phyloP scores from a whole-genome alignment of 257 asterid species.

The Przewalskia tangutica region DNA sequence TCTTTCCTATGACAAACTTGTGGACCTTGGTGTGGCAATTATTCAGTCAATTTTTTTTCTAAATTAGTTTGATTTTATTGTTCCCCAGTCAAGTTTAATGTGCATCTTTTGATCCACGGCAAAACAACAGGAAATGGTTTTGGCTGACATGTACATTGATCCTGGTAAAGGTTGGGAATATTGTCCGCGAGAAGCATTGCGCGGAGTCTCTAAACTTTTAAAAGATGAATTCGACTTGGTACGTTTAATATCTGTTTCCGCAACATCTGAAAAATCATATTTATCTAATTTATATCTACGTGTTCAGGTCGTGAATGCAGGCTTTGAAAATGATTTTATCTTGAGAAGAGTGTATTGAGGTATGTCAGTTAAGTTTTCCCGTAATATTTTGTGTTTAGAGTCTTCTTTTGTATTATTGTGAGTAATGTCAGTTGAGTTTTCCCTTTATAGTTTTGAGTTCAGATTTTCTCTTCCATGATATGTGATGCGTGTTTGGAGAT shows the following conservation, averaged over 20 bases:
- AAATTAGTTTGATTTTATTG: neutral
- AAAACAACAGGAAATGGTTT: conserved; percentile 82
- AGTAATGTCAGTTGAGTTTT: no score
- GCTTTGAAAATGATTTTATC: conserved; percentile 77
- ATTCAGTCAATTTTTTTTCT: neutral
- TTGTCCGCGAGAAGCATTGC: conserved; percentile 78
- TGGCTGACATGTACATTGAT: conserved; percentile 71
- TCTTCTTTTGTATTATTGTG: no score
- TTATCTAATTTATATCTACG: conserved; percentile 17
- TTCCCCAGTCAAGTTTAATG: neutral
- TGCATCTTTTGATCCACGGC: conserved; percentile 45
- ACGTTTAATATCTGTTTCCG: conserved; percentile 4
- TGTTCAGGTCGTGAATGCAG: conserved; percentile 76
- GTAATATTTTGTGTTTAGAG: neutral
- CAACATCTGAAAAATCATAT: neutral
- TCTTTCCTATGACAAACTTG: neutral
- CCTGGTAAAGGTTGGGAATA: conserved; percentile 85
- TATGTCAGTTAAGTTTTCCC: conserved; percentile 18
- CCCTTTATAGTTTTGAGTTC: no score
- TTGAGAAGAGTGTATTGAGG: conserved; percentile 47
- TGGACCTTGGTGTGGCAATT: neutral
- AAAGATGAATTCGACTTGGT: conserved; percentile 83
- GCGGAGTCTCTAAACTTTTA: conserved; percentile 57
- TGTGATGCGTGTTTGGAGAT: no score
- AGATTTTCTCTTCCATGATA: no score